A percentile compares a stretch with the other conserved stretches of the same genome.
These are phyloP conservation scores for Pyrenophora seminiperda DNA, from an alignment of 2,329 filamentous ascomycete species.

Conservation along the genomic window DNA sequence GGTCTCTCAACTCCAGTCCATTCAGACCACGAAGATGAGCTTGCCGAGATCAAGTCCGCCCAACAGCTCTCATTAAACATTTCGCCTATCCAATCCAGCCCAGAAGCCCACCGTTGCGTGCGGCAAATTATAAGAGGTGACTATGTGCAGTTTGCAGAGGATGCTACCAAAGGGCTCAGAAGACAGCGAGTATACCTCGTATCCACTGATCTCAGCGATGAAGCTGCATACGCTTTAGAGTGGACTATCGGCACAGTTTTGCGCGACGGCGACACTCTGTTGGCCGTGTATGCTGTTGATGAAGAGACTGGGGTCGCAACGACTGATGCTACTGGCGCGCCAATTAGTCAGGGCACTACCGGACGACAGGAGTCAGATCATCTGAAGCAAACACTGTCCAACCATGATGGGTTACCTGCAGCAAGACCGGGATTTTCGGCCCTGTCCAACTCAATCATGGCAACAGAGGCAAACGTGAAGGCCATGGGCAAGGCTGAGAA, in stretches of 20 bases:
- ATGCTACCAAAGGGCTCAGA: slow-evolving; percentile 78
- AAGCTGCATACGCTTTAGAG: slow-evolving; percentile 92
- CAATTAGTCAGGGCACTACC: slow-evolving; percentile 74
- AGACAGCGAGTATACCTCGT: slow-evolving; percentile 89
- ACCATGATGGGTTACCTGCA: slow-evolving; percentile 46
- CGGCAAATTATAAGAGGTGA: slow-evolving; percentile 91
- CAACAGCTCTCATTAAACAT: slow-evolving; percentile 82
- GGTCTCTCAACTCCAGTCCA: slow-evolving; percentile 67
- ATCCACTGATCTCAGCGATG: slow-evolving; percentile 92
- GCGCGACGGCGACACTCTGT: slow-evolving; percentile 89
- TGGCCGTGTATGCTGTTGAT: slow-evolving; percentile 91
- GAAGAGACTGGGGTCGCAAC: slow-evolving; percentile 70
- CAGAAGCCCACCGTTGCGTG: slow-evolving; percentile 78
- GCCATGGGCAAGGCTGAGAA: slow-evolving; percentile 65
- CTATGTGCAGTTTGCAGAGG: slow-evolving; percentile 73
- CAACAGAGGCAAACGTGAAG: slow-evolving; percentile 45
- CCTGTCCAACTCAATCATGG: slow-evolving; percentile 41
- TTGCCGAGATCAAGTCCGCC: slow-evolving; percentile 83
- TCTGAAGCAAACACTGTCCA: slow-evolving; percentile 68
- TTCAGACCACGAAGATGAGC: slow-evolving; percentile 84
- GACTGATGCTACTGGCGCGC: slow-evolving; percentile 56
- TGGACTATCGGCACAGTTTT: slow-evolving; percentile 97
- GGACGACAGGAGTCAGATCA: slow-evolving; percentile 73
- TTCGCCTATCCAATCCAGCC: slow-evolving; percentile 77
- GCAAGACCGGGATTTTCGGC: slow-evolving; percentile 39